Base-by-base conservation (phyloP, 2,329 filamentous ascomycete species). In the Pseudomassariella vexata region DNA sequence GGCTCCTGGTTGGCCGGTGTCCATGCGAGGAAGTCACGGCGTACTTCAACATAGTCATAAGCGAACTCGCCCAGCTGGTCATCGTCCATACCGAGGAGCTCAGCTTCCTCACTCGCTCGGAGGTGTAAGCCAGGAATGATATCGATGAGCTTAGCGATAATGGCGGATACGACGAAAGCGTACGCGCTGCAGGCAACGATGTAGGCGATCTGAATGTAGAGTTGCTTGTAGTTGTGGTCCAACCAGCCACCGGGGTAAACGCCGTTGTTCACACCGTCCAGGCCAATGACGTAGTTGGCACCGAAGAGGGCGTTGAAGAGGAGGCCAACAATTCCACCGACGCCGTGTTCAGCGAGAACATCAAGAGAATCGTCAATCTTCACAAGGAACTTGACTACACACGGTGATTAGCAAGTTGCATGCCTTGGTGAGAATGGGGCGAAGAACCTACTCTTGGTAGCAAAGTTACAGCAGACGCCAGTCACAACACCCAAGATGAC, bases 41-140 rank as follows among this genome's bases (percentile, higher is more conserved):
- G 82, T 37, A 90, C 84, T 70, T 92, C 85, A 44, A 92, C 85
- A 57, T 90, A 92, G 58, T 92, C 85, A 67, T 90, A 90, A 9
- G 85, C 85, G 55, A 90, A 92, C 62, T 92, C 85, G 60, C 85
- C 85, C 47, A 90, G 83, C 64, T 92, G 85, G 62, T 90, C 85
- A 54, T 90, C 85, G 52, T 92, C 85, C 83, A 90, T 89, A 46
- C 85, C 85, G 35, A 90, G 76, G 9, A 90, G 76, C 60, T 92
- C 85, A 16, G 85, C 85, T 60, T 89, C 82, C 51, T 88, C 83
- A 17, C 76, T 82, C 7, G 85, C 84, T 36, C 85, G 83, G 27
- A 92, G 81, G 56, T 87, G 76, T 14, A 92, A 73, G 28, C 85
- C 85, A 17, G 85, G 85, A 15, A 88, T 69, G 42, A 79, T 56